Evolutionary conservation across 306 rosid species (phyloP).

Genomic region (Acacia crassicarpa): DNA sequence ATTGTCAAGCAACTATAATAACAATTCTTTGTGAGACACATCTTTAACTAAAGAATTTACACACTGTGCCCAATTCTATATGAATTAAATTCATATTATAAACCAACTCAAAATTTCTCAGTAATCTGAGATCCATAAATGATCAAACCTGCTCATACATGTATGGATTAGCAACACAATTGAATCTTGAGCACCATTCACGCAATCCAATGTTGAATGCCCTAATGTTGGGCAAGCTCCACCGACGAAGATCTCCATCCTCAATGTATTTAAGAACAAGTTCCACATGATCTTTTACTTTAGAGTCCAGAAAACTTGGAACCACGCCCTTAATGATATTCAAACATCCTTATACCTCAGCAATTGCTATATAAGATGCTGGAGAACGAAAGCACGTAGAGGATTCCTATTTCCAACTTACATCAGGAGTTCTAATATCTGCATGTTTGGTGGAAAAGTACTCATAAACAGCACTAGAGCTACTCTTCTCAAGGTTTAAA

Average conservation of each 20-base stretch:
- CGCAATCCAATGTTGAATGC: constrained; percentile 65
- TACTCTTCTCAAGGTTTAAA: constrained; percentile 67
- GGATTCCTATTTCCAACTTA: constrained; percentile 40
- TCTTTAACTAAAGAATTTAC: constrained; percentile 13
- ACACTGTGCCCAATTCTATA: neutral
- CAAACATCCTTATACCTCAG: constrained; percentile 25
- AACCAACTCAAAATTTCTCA: neutral
- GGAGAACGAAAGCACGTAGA: neutral
- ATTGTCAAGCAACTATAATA: constrained; percentile 6
- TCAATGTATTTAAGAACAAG: constrained; percentile 65
- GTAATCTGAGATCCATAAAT: neutral
- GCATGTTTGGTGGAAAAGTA: constrained; percentile 57
- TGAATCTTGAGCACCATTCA: constrained; percentile 72
- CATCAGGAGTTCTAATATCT: constrained; percentile 36
- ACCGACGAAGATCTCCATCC: constrained; percentile 68
- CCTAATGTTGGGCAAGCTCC: constrained; percentile 60
- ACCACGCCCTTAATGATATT: constrained; percentile 43
- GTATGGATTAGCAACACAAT: constrained; percentile 71
- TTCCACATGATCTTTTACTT: constrained; percentile 57
- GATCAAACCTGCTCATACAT: constrained; percentile 77
- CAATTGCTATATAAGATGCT: neutral
- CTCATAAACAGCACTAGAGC: constrained; percentile 78
- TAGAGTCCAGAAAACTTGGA: constrained; percentile 50
- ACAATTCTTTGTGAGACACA: neutral
- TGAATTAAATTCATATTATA: constrained; percentile 4